These are phyloP conservation scores for Neurospora sp. DNA, from an alignment of 495 filamentous ascomycete genomes.

Conservation along the genomic window DNA sequence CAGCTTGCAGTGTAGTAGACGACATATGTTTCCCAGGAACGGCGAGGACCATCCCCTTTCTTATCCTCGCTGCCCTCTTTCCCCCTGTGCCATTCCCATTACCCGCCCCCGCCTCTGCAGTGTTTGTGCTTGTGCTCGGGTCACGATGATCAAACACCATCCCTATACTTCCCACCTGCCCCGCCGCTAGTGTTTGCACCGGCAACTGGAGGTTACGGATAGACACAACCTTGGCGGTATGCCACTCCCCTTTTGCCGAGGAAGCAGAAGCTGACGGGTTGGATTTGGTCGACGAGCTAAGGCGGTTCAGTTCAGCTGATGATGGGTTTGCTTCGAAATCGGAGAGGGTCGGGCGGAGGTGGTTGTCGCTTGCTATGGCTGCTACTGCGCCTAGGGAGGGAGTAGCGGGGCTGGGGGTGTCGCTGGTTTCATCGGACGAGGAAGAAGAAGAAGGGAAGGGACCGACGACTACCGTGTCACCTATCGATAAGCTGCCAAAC, in stretches of 20 bases:
- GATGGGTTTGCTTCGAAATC: conserved; percentile 27
- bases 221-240: conserved; percentile 66
- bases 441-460: conserved; percentile 46
- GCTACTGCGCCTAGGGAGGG: background rate
- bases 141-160: conserved; percentile 44
- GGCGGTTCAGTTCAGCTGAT: conserved; percentile 30
- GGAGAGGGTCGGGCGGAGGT: conserved; percentile 20
- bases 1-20: conserved; percentile 40
- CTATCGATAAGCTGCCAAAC: conserved; percentile 66
- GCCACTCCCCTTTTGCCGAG: conserved; percentile 55
- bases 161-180: conserved; percentile 86
- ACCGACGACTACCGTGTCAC: conserved; percentile 69
- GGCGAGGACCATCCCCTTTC: conserved; percentile 77
- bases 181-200: conserved; percentile 61
- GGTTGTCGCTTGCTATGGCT: conserved; percentile 15
- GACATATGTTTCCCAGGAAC: conserved; percentile 44
- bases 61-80: conserved; percentile 34
- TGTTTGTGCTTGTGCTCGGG: background rate
- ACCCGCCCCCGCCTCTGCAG: conserved; percentile 8
- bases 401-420: conserved; percentile 21
- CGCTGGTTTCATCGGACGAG: conserved; percentile 23
- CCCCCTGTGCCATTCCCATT: conserved; percentile 10
- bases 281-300: conserved; percentile 11
- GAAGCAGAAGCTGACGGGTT: conserved; percentile 33
- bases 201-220: conserved; percentile 81